Conservation (phyloP, 768 basidiomycete genomes). For the Boletus sensibilis region DNA sequence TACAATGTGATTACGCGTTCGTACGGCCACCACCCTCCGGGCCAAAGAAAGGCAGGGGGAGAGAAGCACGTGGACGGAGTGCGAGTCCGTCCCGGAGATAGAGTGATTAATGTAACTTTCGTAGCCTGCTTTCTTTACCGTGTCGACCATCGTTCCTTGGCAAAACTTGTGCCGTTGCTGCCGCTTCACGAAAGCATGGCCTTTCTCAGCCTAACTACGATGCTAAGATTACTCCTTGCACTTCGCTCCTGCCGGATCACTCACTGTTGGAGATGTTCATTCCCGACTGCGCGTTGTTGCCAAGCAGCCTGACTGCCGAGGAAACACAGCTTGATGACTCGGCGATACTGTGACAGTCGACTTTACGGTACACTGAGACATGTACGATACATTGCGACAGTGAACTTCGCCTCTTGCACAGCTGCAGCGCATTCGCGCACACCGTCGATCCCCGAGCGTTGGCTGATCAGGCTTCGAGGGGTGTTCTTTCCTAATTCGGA, state of each 20-base stretch:
- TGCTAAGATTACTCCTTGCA: neutral
- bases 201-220: constrained; percentile 5
- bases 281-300: constrained; percentile 12
- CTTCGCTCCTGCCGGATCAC: constrained; percentile 2
- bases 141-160: neutral
- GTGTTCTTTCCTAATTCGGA: constrained; percentile 13
- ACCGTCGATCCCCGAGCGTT: neutral
- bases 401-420: neutral
- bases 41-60: constrained; percentile 70
- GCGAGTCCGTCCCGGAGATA: constrained; percentile 73
- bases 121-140: neutral
- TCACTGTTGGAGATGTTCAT: neutral
- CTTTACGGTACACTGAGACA: neutral
- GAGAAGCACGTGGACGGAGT: constrained; percentile 66
- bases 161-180: constrained; percentile 3
- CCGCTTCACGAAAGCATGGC: neutral
- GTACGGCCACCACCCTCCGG: constrained; percentile 81
- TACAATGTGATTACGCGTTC: constrained; percentile 93
- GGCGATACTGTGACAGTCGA: neutral
- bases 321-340: neutral
- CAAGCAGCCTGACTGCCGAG: constrained; percentile 1
- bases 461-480: constrained; percentile 5
- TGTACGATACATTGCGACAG: neutral
- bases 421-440: neutral
- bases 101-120: constrained; percentile 12